Evolutionary conservation across 2,329 filamentous ascomycete species (phyloP).

Genomic region (Neonectria faginata): DNA sequence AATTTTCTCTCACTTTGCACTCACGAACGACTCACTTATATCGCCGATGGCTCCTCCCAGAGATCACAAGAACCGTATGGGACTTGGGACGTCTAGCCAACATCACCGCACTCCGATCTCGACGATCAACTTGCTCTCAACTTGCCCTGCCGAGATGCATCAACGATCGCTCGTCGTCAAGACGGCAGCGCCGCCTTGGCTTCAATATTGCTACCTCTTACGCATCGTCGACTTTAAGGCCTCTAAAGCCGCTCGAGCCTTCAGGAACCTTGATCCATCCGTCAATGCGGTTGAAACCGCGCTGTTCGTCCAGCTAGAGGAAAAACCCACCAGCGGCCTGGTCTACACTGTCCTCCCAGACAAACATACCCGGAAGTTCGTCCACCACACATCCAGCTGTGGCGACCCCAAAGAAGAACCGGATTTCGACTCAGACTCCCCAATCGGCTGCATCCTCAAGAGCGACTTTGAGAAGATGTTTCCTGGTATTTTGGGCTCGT

Average conservation of each 20-base stretch:
- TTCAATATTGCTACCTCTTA: slow-evolving; percentile 27
- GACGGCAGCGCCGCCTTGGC: slow-evolving; percentile 31
- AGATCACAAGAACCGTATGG: too few species aligned
- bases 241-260: neutral
- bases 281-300: slow-evolving; percentile 26
- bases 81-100: too few species aligned
- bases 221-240: slow-evolving; percentile 34
- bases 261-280: neutral
- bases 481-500: slow-evolving; percentile 10
- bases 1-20: neutral
- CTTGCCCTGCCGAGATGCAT: neutral
- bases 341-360: slow-evolving; percentile 29
- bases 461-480: slow-evolving; percentile 34
- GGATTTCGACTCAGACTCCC: slow-evolving; percentile 27
- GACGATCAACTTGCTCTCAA: neutral
- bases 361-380: slow-evolving; percentile 16
- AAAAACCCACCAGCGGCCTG: slow-evolving; percentile 18
- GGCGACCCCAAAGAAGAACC: slow-evolving; percentile 21
- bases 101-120: neutral
- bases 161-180: neutral
- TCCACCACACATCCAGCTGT: slow-evolving; percentile 16
- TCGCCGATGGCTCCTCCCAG: too few species aligned
- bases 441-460: slow-evolving; percentile 35
- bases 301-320: slow-evolving; percentile 33
- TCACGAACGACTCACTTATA: neutral